Evolutionary conservation across 2,329 filamentous ascomycete genomes (phyloP).

Genomic region (Gremmenia infestans): DNA sequence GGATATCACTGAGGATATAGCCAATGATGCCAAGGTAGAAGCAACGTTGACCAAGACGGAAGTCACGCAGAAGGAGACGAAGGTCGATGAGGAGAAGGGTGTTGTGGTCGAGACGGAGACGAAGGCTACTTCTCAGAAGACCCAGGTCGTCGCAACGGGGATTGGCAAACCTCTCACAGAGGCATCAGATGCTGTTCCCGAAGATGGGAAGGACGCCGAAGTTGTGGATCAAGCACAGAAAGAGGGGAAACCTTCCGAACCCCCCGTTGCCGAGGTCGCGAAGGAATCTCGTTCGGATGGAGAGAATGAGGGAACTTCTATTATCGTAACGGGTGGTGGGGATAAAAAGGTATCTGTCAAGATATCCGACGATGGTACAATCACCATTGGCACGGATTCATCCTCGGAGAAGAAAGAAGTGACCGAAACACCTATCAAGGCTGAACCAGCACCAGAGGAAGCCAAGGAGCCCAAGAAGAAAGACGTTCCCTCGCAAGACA

Average conservation of each 20-base stretch:
- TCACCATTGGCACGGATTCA: conserved; percentile 3
- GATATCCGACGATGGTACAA: conserved; percentile 7
- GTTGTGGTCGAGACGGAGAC: conserved; percentile 2
- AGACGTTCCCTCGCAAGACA: neutral
- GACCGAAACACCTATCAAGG: neutral
- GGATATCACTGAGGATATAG: conserved; percentile 18
- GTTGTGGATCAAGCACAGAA: no score
- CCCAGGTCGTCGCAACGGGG: neutral
- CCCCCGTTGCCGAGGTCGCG: neutral
- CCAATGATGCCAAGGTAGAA: conserved; percentile 9
- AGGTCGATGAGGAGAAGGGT: neutral
- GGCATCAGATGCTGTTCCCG: no score
- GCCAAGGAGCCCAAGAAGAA: neutral
- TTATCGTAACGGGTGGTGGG: neutral
- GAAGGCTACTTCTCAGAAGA: neutral
- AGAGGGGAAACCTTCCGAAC: neutral
- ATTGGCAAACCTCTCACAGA: neutral
- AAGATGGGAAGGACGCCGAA: no score
- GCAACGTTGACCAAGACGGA: conserved; percentile 6
- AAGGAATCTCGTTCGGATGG: neutral
- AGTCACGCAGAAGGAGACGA: neutral
- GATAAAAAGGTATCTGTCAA: conserved; percentile 3
- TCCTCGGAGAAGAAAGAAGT: neutral
- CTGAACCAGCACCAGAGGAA: neutral
- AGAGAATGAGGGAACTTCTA: neutral